These are phyloP conservation scores for Melaleuca quinquenervia DNA, from an alignment of 345 rosid species.

Conservation along the genomic window DNA sequence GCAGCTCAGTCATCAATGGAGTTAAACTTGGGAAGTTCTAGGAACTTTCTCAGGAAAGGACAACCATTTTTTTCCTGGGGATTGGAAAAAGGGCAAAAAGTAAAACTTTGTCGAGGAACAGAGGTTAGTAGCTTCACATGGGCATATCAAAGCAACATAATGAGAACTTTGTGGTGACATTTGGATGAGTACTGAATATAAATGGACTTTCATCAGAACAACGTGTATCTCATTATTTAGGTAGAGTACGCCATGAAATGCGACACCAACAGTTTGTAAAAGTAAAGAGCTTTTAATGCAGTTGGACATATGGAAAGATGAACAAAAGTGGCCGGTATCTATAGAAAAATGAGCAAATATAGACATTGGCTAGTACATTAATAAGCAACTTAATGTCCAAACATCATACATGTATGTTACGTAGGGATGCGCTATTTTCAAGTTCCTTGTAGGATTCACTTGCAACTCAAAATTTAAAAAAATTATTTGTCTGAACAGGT, in stretches of 20 bases:
- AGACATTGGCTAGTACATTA: not conserved
- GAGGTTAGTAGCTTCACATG: not conserved
- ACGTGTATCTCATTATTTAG: not conserved
- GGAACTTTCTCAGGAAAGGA: not conserved
- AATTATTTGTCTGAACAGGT: no score
- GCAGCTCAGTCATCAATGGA: not conserved
- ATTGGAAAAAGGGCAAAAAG: not conserved
- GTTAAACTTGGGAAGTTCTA: not conserved
- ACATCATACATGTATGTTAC: not conserved
- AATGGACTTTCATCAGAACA: not conserved
- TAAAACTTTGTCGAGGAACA: not conserved
- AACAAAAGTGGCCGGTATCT: not conserved
- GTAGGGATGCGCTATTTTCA: no score
- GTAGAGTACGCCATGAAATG: fast-evolving
- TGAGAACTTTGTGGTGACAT: not conserved
- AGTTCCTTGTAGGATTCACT: no score
- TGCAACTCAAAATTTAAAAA: no score
- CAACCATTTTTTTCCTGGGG: not conserved
- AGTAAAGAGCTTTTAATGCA: not conserved
- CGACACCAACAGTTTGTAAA: not conserved
- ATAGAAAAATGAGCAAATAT: not conserved
- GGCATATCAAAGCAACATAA: not conserved
- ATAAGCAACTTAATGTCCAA: not conserved
- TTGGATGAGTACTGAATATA: not conserved
- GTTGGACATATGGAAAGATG: not conserved